These are phyloP conservation scores for Pythium rishiriense DNA, from an alignment of 352 stramenopile genomes.

Conservation along the genomic window DNA sequence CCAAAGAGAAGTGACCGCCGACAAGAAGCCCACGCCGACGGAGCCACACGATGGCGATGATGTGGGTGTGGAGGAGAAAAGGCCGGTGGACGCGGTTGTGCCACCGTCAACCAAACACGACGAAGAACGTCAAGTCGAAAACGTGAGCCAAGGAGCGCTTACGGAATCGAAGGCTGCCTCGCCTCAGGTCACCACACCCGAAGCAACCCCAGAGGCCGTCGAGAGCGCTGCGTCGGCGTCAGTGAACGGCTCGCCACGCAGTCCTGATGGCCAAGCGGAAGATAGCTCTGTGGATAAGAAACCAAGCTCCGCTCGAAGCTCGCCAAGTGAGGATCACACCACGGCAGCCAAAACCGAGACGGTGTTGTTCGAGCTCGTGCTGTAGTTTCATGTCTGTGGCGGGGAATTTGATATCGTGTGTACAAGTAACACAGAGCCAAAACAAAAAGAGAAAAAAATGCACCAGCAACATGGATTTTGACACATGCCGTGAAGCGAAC, in stretches of 20 bases:
- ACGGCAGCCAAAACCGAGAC: slow-evolving; percentile 20
- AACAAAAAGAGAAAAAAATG: slow-evolving; percentile 2
- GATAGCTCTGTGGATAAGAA: not conserved
- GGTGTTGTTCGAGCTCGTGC: slow-evolving; percentile 70
- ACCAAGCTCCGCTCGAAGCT: not conserved
- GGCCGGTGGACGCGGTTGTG: not conserved
- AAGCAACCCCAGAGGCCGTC: slow-evolving; percentile 3
- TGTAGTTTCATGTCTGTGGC: slow-evolving; percentile 29
- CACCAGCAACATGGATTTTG: not conserved
- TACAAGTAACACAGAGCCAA: not conserved
- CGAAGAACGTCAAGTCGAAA: slow-evolving; percentile 7
- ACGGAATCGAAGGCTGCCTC: not conserved
- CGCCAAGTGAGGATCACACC: not conserved
- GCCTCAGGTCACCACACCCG: not conserved
- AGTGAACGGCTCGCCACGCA: not conserved
- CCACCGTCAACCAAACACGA: slow-evolving; percentile 3
- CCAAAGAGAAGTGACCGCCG: slow-evolving; percentile 6
- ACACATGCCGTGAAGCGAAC: not conserved
- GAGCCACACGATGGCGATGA: not conserved
- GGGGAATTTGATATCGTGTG: not conserved
- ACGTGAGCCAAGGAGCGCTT: not conserved
- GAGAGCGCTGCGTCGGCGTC: not conserved
- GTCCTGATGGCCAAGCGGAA: not conserved
- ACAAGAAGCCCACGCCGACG: not conserved
- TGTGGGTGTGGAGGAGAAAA: slow-evolving; percentile 4